phyloP scores from a whole-genome alignment of 805 yeast species.

The Candida suzukii region DNA sequence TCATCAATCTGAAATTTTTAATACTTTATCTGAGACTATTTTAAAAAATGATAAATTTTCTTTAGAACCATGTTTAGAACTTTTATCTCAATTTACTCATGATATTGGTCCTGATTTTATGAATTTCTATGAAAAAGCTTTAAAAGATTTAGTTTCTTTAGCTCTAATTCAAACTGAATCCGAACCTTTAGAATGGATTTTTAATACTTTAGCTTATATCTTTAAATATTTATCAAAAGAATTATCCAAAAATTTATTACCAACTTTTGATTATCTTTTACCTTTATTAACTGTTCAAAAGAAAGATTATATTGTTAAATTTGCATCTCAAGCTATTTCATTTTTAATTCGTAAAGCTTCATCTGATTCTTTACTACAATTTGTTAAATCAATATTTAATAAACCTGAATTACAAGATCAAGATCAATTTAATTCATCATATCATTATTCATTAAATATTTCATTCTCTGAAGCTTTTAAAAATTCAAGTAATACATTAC shows the following conservation, averaged over 20 bases:
- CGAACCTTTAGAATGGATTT: constrained; percentile 70
- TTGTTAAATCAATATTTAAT: constrained; percentile 32
- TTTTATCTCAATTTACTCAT: constrained; percentile 78
- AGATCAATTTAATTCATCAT: constrained; percentile 26
- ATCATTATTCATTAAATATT: constrained; percentile 49
- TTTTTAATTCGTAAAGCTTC: constrained; percentile 69
- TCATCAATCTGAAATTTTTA: constrained; percentile 57
- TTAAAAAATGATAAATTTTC: constrained; percentile 58
- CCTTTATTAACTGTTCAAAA: constrained; percentile 55
- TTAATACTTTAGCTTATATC: constrained; percentile 77
- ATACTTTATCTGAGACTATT: constrained; percentile 32
- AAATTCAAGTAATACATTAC: constrained; percentile 64
- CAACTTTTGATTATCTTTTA: constrained; percentile 59
- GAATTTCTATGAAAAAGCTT: constrained; percentile 47
- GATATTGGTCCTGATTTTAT: constrained; percentile 91
- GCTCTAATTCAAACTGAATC: constrained; percentile 45
- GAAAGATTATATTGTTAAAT: constrained; percentile 64
- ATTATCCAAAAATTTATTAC: constrained; percentile 53
- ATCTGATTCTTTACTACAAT: constrained; percentile 34
- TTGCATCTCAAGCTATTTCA: constrained; percentile 87
- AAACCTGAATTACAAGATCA: constrained; percentile 22
- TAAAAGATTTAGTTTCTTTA: constrained; percentile 43
- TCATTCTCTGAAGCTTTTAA: constrained; percentile 70
- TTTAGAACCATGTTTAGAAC: constrained; percentile 74
- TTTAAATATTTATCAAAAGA: constrained; percentile 78